Conservation (phyloP, 164 flowering plant species). For the Vitis amurensis region DNA sequence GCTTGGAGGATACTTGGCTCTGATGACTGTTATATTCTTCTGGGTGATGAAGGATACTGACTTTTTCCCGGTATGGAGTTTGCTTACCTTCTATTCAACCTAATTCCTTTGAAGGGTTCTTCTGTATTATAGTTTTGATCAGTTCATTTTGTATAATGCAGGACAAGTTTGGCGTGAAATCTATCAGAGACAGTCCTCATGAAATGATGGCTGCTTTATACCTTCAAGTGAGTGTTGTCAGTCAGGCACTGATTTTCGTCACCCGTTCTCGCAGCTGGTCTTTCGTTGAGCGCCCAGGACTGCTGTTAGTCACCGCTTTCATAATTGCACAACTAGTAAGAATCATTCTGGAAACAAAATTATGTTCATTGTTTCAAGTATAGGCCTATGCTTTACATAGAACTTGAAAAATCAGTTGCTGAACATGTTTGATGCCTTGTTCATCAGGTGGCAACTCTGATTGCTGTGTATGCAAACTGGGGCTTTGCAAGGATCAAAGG, state of each 20-base stretch:
- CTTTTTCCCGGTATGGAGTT: constrained; percentile 69
- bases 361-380: too few species aligned
- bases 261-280: constrained; percentile 97
- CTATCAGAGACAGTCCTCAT: constrained; percentile 28
- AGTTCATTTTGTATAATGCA: constrained; percentile 22
- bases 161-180: constrained; percentile 65
- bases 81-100: too few species aligned
- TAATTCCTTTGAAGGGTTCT: too few species aligned
- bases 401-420: too few species aligned
- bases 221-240: constrained; percentile 95
- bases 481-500: constrained; percentile 82
- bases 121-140: background rate
- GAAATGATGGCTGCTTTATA: constrained; percentile 90
- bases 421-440: background rate
- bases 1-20: constrained; percentile 85
- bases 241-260: constrained; percentile 94
- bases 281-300: constrained; percentile 82
- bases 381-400: too few species aligned
- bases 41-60: constrained; percentile 73
- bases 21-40: constrained; percentile 94
- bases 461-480: constrained; percentile 97
- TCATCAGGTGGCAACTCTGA: constrained; percentile 78
- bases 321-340: constrained; percentile 80
- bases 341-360: too few species aligned
- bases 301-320: constrained; percentile 66